phyloP scores from a whole-genome alignment of 352 stramenopile genomes.

The Halophytophthora polymorphica region DNA sequence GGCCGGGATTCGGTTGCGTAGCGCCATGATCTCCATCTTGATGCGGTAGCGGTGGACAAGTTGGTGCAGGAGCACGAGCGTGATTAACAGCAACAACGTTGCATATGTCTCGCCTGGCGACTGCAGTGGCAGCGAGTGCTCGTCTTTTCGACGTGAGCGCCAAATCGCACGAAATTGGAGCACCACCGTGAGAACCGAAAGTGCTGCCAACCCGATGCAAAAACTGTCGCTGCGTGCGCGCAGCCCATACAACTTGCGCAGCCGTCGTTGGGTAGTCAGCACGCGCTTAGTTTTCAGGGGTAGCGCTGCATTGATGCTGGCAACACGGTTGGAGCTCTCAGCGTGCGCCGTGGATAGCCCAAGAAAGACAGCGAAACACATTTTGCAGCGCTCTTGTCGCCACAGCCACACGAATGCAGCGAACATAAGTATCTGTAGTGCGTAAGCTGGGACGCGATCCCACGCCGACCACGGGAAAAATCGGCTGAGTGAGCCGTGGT shows the following conservation, averaged over 20 bases:
- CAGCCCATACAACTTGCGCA: conserved; percentile 32
- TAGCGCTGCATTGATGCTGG: conserved; percentile 21
- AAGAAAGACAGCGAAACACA: conserved; percentile 31
- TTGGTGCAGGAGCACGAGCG: conserved; percentile 35
- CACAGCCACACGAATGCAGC: conserved; percentile 30
- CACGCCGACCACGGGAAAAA: conserved; percentile 49
- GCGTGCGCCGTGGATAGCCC: conserved; percentile 13
- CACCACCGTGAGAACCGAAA: conserved; percentile 42
- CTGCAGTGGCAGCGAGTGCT: conserved; percentile 19
- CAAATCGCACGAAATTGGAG: conserved; percentile 63
- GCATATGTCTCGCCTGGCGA: conserved; percentile 53
- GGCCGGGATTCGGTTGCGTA: conserved; percentile 45
- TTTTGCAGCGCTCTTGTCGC: conserved; percentile 34
- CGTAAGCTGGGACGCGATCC: conserved; percentile 38
- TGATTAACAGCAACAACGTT: conserved; percentile 42
- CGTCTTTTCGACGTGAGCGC: conserved; percentile 25
- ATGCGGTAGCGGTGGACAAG: conserved; percentile 44
- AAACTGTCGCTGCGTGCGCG: conserved; percentile 29
- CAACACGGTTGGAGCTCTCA: background rate
- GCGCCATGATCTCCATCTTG: conserved; percentile 50
- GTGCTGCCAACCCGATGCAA: conserved; percentile 27
- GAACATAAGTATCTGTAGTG: conserved; percentile 21
- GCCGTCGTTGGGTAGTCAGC: conserved; percentile 22
- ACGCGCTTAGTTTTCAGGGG: conserved; percentile 14
- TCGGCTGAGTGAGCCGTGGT: conserved; percentile 41